These are phyloP conservation scores for Coemansia sp. DNA, from an alignment of 192 early-diverging fungal species.

Conservation along the genomic window DNA sequence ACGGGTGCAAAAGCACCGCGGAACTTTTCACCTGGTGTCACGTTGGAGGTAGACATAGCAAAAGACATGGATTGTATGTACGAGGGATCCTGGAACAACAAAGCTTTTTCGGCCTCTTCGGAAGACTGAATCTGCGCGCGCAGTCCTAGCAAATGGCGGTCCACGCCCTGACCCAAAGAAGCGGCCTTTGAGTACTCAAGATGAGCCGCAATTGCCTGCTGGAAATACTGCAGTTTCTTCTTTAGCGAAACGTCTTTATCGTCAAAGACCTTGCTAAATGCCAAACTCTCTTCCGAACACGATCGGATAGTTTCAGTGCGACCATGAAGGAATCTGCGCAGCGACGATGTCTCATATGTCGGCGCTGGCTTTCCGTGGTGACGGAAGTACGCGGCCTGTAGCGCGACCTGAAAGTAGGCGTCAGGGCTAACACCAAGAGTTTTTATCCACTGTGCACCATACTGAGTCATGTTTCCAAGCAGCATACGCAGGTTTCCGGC, in stretches of 20 bases:
- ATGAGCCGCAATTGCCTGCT: conserved; percentile 69
- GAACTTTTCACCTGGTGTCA: conserved; percentile 68
- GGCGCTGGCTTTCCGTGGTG: conserved; percentile 67
- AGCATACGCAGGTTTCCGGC: conserved; percentile 73
- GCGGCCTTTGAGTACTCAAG: conserved; percentile 75
- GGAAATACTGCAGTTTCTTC: conserved; percentile 58
- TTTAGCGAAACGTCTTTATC: conserved; percentile 56
- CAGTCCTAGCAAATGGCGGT: conserved; percentile 89
- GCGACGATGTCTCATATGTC: conserved; percentile 78
- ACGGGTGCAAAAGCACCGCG: conserved; percentile 88
- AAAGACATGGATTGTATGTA: conserved; percentile 79
- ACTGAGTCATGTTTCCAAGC: conserved; percentile 68
- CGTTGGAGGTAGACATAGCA: conserved; percentile 77
- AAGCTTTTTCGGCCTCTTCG: conserved; percentile 62
- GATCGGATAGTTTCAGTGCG: conserved; percentile 92
- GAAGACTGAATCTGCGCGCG: conserved; percentile 63
- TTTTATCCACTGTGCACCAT: conserved; percentile 87
- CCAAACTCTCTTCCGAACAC: conserved; percentile 73
- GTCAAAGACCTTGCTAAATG: conserved; percentile 73
- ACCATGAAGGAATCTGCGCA: conserved; percentile 73
- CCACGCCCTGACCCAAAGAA: conserved; percentile 77
- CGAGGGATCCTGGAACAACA: conserved; percentile 80
- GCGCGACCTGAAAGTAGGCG: conserved; percentile 86
- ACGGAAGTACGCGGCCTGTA: conserved; percentile 83
- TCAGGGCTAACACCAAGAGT: conserved; percentile 79